Evolutionary conservation across 345 rosid genomes (phyloP).

Genomic region (Jatropha curcas): DNA sequence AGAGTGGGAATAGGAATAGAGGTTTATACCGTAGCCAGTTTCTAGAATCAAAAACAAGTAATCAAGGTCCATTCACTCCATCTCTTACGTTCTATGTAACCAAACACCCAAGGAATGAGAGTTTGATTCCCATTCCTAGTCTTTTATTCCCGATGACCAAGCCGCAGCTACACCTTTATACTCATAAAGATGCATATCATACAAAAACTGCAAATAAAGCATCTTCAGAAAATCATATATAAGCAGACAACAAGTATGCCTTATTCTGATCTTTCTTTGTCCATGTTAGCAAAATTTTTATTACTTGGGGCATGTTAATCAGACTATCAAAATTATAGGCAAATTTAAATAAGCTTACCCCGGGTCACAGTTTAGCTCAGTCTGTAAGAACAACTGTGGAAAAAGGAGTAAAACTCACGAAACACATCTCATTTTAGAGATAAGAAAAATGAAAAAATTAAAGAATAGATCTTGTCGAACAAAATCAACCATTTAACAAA

Average conservation of each 20-base stretch:
- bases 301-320: no score
- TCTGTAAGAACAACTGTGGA: neutral
- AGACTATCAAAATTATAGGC: neutral
- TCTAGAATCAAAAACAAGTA: neutral
- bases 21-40: neutral
- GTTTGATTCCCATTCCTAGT: neutral
- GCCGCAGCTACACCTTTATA: no score
- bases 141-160: neutral
- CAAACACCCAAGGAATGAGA: no score
- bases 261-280: neutral
- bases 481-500: conserved; percentile 3
- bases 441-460: neutral
- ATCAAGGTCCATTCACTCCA: neutral
- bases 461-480: neutral
- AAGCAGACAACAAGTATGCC: neutral
- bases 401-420: neutral
- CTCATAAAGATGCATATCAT: no score
- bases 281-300: neutral
- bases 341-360: neutral
- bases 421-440: neutral
- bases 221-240: no score
- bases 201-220: no score
- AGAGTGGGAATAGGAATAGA: neutral
- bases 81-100: neutral
- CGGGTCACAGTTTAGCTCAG: neutral